Evolutionary conservation across 495 filamentous ascomycete genomes (phyloP), one percentile per base, ranked within the genome.

Genomic region (Lophiostoma macrostomum): DNA sequence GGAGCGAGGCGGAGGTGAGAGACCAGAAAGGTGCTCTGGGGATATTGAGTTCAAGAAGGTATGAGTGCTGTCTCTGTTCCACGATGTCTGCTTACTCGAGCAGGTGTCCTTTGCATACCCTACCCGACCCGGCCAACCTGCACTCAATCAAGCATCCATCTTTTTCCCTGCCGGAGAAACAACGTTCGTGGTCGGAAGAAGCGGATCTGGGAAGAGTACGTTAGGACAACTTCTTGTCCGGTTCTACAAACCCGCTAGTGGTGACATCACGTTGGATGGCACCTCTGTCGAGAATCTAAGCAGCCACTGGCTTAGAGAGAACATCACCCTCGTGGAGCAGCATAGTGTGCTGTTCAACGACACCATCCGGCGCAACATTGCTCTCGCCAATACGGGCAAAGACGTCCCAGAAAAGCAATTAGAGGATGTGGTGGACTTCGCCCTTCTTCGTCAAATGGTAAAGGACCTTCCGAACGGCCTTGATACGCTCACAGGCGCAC

Each of bases 171-270:
- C 85, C 0, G 82, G 86, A 0, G 72, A 86, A 61, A 84, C 86
- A 4, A 89, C 81, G 3, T 97, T 94, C 56, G 74, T 98, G 5
- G 78, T 96, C 46, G 93, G 93, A 1, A 76, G 76, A 46, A 95
- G 90, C 58, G 93, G 93, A 1, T 95, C 90, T 11, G 93, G 93
- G 0, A 98, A 98, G 66, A 95, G 88, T 63, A 97, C 93, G 0
- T 63, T 98, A 7, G 82, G 83, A 1, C 90, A 88, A 61, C 70
- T 98, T 1, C 72, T 98, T 1, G 69, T 89, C 42, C 77, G 82
- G 25, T 87, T 91, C 62, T 96, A 96, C 61, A 68, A 77, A 8
- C 81, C 87, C 1, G 69, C 67, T 0, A 69, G 71, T 0, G 93
- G 93, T 0, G 61, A 80, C 5, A 85, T 96, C 18, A 54, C 76